Evolutionary conservation across 2,329 filamentous ascomycete genomes (phyloP), one percentile per base, ranked within the genome.

Genomic region (Periconia digitata): DNA sequence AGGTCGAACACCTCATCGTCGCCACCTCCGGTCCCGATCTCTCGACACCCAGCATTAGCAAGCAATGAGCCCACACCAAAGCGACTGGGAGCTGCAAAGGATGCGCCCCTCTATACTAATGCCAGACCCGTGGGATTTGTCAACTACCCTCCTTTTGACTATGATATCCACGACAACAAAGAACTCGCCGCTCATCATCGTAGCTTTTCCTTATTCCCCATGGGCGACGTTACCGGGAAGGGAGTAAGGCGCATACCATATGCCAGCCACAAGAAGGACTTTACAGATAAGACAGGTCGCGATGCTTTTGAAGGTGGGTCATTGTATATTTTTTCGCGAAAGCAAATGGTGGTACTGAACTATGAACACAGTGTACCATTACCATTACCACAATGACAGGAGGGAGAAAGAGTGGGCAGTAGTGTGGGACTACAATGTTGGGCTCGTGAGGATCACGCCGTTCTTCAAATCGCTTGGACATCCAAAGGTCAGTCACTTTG

Each of bases 401-500:
- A 12, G 3, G 10, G 83, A 79, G 2, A 80, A 78, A 54, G 78
- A 82, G 44, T 92, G 87, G 68, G 83, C 82, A 1, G 85, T 97
- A 51, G 91, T 96, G 83, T 99, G 94, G 94, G 94, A 99, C 71
- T 96, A 96, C 75, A 92, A 95, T 61, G 84, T 92, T 53, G 94
- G 94, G 8, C 85, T 97, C 23, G 92, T 97, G 53, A 86, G 92
- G 53, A 95, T 95, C 72, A 96, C 92, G 2, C 88, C 91, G 22
- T 89, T 97, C 67, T 97, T 97, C 80, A 96, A 96, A 71, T 91
- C 89, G 57, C 86, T 86, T 67, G 85, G 87, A 55, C 92, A 92
- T 66, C 82, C 86, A 55, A 99, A 99, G 84, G 92, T 91, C 68
- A 65, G 77, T 62, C 32, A 27, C 3, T 18, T 15, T 3, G 8